phyloP scores from a whole-genome alignment of 192 early-diverging fungal species.

The Entrophospora sp. region DNA sequence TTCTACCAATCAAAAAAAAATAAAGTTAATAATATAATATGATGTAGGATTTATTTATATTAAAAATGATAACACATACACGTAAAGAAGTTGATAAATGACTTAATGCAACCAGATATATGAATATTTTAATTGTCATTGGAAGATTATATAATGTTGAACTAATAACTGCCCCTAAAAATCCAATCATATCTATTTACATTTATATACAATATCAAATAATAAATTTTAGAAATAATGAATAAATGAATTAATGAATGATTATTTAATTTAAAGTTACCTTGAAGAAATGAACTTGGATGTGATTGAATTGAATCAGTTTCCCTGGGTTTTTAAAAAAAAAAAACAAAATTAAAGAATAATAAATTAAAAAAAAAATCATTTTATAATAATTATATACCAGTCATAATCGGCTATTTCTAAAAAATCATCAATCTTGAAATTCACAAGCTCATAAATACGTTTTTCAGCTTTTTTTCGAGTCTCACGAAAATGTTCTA shows the following conservation, averaged over 20 bases:
- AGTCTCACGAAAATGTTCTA: conserved; percentile 60
- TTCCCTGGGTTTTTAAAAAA: conserved; percentile 36
- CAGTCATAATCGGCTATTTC: conserved; percentile 81
- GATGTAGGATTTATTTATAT: background rate
- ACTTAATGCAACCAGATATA: conserved; percentile 69
- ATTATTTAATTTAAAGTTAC: conserved; percentile 24
- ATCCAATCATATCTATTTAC: conserved; percentile 62
- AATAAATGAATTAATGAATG: background rate
- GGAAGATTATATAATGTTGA: conserved; percentile 63
- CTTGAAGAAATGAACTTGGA: conserved; percentile 65
- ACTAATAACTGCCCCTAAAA: conserved; percentile 54
- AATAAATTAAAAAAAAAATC: background rate
- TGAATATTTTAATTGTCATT: conserved; percentile 47
- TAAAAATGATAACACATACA: conserved; percentile 34
- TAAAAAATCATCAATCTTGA: conserved; percentile 73
- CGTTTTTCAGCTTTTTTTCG: conserved; percentile 66
- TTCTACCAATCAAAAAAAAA: conserved; percentile 25
- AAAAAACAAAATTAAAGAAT: background rate
- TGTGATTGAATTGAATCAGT: conserved; percentile 35
- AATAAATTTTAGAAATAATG: background rate
- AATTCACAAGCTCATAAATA: conserved; percentile 69
- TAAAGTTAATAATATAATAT: background rate
- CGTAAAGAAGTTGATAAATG: conserved; percentile 56
- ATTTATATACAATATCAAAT: background rate
- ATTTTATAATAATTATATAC: too few species aligned